These are phyloP conservation scores for Candida schatavii DNA, from an alignment of 805 yeast species.

Conservation along the genomic window DNA sequence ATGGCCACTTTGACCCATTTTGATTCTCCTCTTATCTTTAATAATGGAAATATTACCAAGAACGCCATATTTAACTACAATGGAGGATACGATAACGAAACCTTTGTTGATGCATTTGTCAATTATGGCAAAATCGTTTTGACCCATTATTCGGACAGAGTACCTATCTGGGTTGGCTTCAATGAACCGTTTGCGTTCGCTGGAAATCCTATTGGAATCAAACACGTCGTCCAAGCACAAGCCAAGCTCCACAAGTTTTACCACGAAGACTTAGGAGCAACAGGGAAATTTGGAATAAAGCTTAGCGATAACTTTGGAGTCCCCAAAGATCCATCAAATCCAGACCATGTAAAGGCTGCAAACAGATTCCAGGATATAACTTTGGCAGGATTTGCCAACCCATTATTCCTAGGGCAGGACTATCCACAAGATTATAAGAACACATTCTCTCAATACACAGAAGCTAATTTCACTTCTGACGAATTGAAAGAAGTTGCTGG, in stretches of 20 bases:
- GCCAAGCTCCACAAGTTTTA: constrained; percentile 20
- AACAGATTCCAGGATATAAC: constrained; percentile 19
- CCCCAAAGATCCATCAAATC: constrained; percentile 21
- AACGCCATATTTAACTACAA: constrained; percentile 13
- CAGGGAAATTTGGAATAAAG: constrained; percentile 23
- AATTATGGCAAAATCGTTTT: constrained; percentile 29
- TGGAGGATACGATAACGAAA: constrained; percentile 23
- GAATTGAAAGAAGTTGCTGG: constrained; percentile 21
- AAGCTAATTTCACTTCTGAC: constrained; percentile 21
- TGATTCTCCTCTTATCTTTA: constrained; percentile 24
- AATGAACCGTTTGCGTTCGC: constrained; percentile 27
- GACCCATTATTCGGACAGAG: constrained; percentile 27
- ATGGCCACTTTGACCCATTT: constrained; percentile 32
- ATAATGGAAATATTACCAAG: constrained; percentile 2
- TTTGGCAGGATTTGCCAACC: constrained; percentile 25
- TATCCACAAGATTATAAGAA: constrained; percentile 22
- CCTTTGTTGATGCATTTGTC: constrained; percentile 28
- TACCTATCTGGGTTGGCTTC: constrained; percentile 28
- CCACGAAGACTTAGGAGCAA: constrained; percentile 23
- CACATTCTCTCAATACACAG: constrained; percentile 10
- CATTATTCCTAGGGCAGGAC: constrained; percentile 28
- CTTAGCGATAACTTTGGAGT: constrained; percentile 24
- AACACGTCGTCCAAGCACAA: constrained; percentile 23
- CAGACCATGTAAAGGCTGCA: constrained; percentile 24
- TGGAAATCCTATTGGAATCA: constrained; percentile 18